Percentiles rank a stretch among this genome's conserved stretches.
Conservation (phyloP, 2,329 filamentous ascomycete genomes). For the Penicillium sp. region DNA sequence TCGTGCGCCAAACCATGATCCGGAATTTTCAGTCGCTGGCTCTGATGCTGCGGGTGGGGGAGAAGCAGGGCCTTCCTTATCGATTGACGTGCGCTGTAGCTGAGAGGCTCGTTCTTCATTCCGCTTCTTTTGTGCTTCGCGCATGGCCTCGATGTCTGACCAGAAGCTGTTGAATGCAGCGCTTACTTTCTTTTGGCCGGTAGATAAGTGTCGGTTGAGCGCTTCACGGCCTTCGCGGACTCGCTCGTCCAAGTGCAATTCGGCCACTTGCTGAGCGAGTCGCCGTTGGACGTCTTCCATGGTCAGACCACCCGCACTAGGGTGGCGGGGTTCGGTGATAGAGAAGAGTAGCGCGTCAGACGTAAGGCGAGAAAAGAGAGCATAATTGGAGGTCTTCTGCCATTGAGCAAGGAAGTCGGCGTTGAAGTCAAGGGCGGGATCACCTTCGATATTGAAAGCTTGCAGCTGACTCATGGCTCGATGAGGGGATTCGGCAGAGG, state of each 20-base stretch:
- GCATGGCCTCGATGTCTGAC: constrained; percentile 77
- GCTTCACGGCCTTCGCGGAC: constrained; percentile 78
- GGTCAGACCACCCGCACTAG: constrained; percentile 83
- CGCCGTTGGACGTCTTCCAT: constrained; percentile 92
- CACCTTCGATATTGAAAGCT: constrained; percentile 62
- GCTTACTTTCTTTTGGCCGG: constrained; percentile 80
- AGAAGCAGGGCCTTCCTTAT: constrained; percentile 19
- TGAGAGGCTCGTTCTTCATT: constrained; percentile 32
- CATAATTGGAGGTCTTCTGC: constrained; percentile 83
- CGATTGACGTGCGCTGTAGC: constrained; percentile 27
- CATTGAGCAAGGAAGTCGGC: constrained; percentile 81
- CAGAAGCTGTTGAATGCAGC: constrained; percentile 83
- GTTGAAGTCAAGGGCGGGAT: constrained; percentile 79
- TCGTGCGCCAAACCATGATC: constrained; percentile 27
- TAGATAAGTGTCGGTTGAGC: constrained; percentile 81
- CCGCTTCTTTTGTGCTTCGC: constrained; percentile 62
- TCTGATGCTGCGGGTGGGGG: constrained; percentile 22
- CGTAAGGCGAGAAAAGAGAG: constrained; percentile 73
- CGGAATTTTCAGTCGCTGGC: constrained; percentile 9
- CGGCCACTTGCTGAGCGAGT: constrained; percentile 84
- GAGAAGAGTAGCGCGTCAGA: constrained; percentile 83
- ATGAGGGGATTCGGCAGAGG: constrained; percentile 40
- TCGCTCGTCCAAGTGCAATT: constrained; percentile 87
- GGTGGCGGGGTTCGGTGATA: constrained; percentile 86
- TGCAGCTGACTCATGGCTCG: constrained; percentile 49